Evolutionary conservation across 164 flowering plant genomes (phyloP), one percentile per base, ranked within the genome.

Genomic region (Nymphaea colorata): DNA sequence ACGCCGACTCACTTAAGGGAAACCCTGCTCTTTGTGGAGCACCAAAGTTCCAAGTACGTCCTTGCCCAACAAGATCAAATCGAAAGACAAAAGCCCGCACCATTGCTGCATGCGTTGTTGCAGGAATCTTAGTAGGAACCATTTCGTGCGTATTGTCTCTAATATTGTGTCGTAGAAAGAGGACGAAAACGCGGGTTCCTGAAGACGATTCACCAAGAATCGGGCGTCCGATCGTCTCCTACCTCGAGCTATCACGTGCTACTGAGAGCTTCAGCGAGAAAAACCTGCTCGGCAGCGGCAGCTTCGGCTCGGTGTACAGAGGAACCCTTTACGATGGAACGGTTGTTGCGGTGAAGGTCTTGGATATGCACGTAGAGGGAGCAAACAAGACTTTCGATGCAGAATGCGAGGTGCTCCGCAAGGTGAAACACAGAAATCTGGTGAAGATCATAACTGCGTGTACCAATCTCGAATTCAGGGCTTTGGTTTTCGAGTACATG

Each of bases 1-100:
- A 69, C 64, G 61, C 68, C 42, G 71, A 64, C 64, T 76, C 73
- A 65, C 66, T 76, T 64, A 64, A 67, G 62, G 76, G 73, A 47
- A 76, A 76, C 44, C 61, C 66, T 36, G 42, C 51, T 67, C 76
- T 76, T 66, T 72, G 75, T 59, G 68, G 67, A 41, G 57, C 57
- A 7, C 36, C n/a, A 53, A 25, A 25, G 36, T 25, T 25, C 36
- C 36, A 25, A 25, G 36, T 25, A 1, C 36, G 36, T 25, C 36
- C 36, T 25, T 25, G 36, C 36, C 36, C 36, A 25, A 25, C 36
- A 25, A 25, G 36, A 25, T 25, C 36, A 25, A 25, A 25, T 25
- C 36, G 36, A 25, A 25, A 25, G 36, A 25, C 36, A 25, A 25
- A 25, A 25, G 36, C 36, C 36, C 36, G 0, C 36, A 25, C 36